Conservation (phyloP, 345 rosid genomes). For the Eucalyptus marginata region DNA sequence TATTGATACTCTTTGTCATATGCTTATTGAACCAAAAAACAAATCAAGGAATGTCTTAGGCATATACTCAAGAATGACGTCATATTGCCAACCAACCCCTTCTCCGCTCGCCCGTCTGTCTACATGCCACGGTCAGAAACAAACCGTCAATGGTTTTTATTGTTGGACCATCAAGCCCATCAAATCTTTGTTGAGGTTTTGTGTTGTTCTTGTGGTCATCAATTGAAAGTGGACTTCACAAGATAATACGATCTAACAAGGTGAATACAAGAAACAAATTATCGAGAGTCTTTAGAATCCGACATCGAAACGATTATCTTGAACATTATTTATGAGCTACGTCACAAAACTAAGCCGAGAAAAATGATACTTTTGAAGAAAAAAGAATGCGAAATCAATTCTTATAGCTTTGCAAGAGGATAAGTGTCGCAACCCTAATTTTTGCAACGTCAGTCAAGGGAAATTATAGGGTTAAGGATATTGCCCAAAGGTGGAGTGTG, state of each 20-base stretch:
- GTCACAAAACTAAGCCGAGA: background rate
- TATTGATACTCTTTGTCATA: background rate
- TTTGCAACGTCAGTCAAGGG: rapidly evolving
- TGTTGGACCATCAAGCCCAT: background rate
- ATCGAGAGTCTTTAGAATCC: background rate
- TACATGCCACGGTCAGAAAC: background rate
- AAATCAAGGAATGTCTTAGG: background rate
- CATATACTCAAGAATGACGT: background rate
- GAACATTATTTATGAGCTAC: background rate
- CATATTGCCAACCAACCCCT: background rate
- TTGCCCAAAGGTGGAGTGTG: too few relatives aligned
- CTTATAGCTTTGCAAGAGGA: background rate
- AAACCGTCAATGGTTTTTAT: background rate
- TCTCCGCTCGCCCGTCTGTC: background rate
- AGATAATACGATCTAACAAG: background rate
- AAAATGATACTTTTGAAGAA: background rate
- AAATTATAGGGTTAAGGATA: background rate
- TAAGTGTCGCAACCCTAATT: background rate
- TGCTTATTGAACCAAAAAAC: background rate
- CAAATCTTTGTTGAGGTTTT: background rate
- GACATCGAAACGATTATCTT: background rate
- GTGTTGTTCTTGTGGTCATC: background rate
- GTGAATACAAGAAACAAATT: background rate
- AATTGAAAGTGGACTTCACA: background rate
- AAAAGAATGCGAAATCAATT: background rate